These are phyloP conservation scores for Cydonia oblonga DNA, from an alignment of 331 rosid genomes.

Conservation along the genomic window DNA sequence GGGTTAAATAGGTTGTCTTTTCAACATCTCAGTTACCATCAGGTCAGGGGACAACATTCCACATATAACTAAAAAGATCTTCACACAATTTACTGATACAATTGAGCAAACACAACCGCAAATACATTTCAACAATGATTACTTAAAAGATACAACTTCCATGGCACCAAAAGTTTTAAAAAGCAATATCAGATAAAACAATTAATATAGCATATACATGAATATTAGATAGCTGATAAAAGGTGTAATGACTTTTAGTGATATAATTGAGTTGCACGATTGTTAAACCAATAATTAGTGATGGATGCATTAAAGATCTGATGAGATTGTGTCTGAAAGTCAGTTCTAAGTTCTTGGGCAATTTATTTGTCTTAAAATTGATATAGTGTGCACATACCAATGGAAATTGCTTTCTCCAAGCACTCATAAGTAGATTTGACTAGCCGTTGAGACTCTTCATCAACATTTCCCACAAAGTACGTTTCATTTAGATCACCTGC, in stretches of 20 bases:
- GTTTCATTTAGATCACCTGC: slow-evolving; percentile 94
- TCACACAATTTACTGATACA: neutral
- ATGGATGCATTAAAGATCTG: neutral
- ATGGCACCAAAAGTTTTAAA: neutral
- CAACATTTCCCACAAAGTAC: slow-evolving; percentile 90
- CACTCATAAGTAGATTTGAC: slow-evolving; percentile 88
- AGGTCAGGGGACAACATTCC: neutral
- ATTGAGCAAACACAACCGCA: neutral
- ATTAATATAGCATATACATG: neutral
- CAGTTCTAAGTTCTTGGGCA: too few species aligned
- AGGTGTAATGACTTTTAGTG: neutral
- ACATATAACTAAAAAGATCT: neutral
- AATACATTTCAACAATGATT: too few species aligned
- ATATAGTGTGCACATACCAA: slow-evolving; percentile 35
- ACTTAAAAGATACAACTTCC: neutral
- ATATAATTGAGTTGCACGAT: neutral
- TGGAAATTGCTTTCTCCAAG: slow-evolving; percentile 82
- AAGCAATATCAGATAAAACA: neutral
- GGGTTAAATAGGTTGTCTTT: neutral
- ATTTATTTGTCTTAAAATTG: neutral
- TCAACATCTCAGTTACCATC: neutral
- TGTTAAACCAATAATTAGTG: neutral
- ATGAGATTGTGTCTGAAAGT: too few species aligned
- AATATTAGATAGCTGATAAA: neutral
- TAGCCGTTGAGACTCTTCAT: slow-evolving; percentile 64